Evolutionary conservation across 371 early-diverging fungal species (phyloP), one percentile per base, ranked within the genome.

Genomic region (Fennellomyces sp.): DNA sequence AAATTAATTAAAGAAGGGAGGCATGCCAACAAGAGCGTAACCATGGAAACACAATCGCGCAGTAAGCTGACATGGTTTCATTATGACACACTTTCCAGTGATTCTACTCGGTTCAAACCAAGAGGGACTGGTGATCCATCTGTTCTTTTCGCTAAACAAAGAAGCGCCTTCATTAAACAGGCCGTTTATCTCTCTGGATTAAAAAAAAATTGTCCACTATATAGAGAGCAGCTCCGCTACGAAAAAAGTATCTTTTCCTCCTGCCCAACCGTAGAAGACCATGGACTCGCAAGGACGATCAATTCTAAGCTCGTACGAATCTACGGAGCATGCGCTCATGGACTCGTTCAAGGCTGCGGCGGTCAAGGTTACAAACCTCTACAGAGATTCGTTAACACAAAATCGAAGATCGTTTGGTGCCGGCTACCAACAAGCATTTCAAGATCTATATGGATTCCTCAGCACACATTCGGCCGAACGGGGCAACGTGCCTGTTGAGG

Each of bases 371-470:
- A 86, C 91, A 10, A 84, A 82, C 31, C 77, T 92, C 11, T 92
- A 90, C 74, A 86, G 81, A 69, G 90, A 90, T 50, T 76, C 89
- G 1, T 69, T 83, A 23, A 78, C 82, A n/a, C 85, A 86, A 56
- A 84, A 85, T 45, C 74, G 85, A 38, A 78, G 78, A 50, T 76
- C 83, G 6, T 90, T 78, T 72, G 79, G 82, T 41, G 69, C 79
- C 15, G 92, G 92, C n/a, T 92, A 90, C 68, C 82, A 83, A 56
- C 86, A 89, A 51, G 88, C 88, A 17, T 61, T 92, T 26, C 85
- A 83, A 68, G 90, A 92, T 74, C 62, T 92, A 11, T 75, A 81
- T 63, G 78, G 79, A 25, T 87, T 88, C 58, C 73, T 89, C 41
- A 63, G 72, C 5, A 71, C 72, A 10, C 84, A 85, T 31, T 75